Evolutionary conservation across 768 basidiomycete genomes (phyloP), one percentile per base, ranked within the genome.

Genomic region (Guyanaporus albipodus): DNA sequence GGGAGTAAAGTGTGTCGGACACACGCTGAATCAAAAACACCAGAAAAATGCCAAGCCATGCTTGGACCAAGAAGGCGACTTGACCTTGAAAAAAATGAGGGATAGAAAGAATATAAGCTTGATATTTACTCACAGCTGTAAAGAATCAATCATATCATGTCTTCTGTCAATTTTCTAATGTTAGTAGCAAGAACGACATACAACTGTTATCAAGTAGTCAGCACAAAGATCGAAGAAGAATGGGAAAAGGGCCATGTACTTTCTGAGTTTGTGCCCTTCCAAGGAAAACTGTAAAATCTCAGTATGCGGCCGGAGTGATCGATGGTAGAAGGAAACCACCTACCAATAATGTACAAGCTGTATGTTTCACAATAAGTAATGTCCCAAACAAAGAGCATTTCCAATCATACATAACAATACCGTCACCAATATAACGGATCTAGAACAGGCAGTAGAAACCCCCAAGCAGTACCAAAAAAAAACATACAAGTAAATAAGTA

Each of bases 391-490:
- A 6, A 14, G 9, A 28, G 22, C 5, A 6, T 11, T 19, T 8
- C 23, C 18, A 17, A 14, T 40, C 60, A 50, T 23, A 60, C 59
- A 56, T 53, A 18, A 41, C 45, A 22, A 62, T 19, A 3, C 27
- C 44, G 27, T 61, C 44, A n/a, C 59, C 59, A 2, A 61, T 42
- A 14, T 59, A 60, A 8, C 60, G 60, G n/a, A 60, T 59, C 59
- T 62, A 22, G n/a, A 12, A 12, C 4, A 21, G n/a, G n/a, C n/a
- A n/a, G n/a, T n/a, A n/a, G n/a, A n/a, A n/a, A n/a, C n/a, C n/a
- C n/a, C n/a, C n/a, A n/a, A n/a, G n/a, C n/a, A n/a, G n/a, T n/a
- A n/a, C n/a, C n/a, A n/a, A n/a, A n/a, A 21, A n/a, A 22, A 11
- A n/a, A 60, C 58, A 23, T 45, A 62, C 59, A 8, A 62, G 35